phyloP scores from a whole-genome alignment of 352 stramenopile genomes.

The Pythium insidiosum region DNA sequence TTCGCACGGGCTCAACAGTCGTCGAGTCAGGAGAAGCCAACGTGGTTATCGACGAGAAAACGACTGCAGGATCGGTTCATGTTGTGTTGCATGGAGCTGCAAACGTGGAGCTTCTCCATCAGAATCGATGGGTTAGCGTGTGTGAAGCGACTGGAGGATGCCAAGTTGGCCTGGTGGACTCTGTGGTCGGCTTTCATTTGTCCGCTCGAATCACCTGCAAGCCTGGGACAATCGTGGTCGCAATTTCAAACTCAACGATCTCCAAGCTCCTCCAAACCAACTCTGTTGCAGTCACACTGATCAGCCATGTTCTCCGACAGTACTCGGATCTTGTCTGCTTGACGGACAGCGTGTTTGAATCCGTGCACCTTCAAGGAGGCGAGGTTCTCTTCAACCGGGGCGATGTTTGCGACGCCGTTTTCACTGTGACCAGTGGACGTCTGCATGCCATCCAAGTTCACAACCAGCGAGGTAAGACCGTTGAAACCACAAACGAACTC shows the following conservation, averaged over 20 bases:
- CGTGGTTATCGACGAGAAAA: background rate
- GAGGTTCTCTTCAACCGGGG: conserved; percentile 74
- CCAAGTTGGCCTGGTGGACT: conserved; percentile 57
- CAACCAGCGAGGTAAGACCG: conserved; percentile 38
- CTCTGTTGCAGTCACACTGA: conserved; percentile 38
- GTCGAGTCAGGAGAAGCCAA: too few relatives aligned
- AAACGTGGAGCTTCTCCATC: background rate
- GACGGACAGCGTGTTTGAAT: conserved; percentile 76
- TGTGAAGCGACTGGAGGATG: conserved; percentile 49
- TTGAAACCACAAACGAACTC: conserved; percentile 75
- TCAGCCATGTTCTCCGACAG: conserved; percentile 56
- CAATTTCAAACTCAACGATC: conserved; percentile 51
- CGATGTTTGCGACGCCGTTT: conserved; percentile 72
- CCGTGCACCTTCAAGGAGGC: conserved; percentile 74
- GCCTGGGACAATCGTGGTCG: conserved; percentile 33
- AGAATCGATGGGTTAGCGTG: conserved; percentile 6
- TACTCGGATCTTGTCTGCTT: conserved; percentile 66
- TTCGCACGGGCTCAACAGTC: too few relatives aligned
- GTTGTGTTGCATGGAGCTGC: too few relatives aligned
- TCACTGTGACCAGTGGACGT: conserved; percentile 71
- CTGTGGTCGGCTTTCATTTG: conserved; percentile 48
- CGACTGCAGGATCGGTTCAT: background rate
- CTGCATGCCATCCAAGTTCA: conserved; percentile 70
- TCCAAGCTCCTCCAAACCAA: conserved; percentile 45
- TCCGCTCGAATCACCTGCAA: conserved; percentile 37